phyloP scores from a whole-genome alignment of 2,329 filamentous ascomycete genomes.

The Aspergillus sp. region DNA sequence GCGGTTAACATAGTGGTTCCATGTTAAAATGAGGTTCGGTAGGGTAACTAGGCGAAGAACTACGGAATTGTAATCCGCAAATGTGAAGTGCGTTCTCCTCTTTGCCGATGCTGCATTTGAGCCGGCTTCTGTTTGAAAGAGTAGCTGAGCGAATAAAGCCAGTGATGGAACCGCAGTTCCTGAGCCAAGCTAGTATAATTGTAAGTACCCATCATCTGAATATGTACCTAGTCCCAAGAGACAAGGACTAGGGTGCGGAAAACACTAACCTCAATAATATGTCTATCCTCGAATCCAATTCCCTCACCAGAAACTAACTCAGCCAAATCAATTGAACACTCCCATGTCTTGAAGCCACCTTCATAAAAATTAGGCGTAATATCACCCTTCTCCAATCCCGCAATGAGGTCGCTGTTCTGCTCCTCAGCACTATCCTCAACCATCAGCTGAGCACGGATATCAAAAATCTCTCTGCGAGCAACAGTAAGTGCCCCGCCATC shows the following conservation, averaged over 20 bases:
- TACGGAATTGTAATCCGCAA: constrained; percentile 62
- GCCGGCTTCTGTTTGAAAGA: constrained; percentile 32
- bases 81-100: constrained; percentile 50
- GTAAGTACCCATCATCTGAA: neutral
- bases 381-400: constrained; percentile 55
- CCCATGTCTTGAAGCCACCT: constrained; percentile 69
- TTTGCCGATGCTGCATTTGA: neutral
- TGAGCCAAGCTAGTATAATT: constrained; percentile 53
- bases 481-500: constrained; percentile 31
- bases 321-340: constrained; percentile 62
- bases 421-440: constrained; percentile 51
- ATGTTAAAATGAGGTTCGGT: constrained; percentile 61
- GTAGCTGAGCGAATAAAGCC: constrained; percentile 53
- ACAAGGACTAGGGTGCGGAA: neutral
- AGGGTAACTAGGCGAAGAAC: constrained; percentile 62
- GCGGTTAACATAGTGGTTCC: constrained; percentile 34
- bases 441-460: constrained; percentile 64
- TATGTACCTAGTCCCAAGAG: neutral
- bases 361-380: constrained; percentile 63
- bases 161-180: constrained; percentile 62
- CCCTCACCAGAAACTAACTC: constrained; percentile 31
- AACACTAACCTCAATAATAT: constrained; percentile 40
- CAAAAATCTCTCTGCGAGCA: constrained; percentile 61
- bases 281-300: constrained; percentile 29
- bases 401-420: constrained; percentile 44